phyloP scores from a whole-genome alignment of 257 asterid species.

The Perilla frutescens region DNA sequence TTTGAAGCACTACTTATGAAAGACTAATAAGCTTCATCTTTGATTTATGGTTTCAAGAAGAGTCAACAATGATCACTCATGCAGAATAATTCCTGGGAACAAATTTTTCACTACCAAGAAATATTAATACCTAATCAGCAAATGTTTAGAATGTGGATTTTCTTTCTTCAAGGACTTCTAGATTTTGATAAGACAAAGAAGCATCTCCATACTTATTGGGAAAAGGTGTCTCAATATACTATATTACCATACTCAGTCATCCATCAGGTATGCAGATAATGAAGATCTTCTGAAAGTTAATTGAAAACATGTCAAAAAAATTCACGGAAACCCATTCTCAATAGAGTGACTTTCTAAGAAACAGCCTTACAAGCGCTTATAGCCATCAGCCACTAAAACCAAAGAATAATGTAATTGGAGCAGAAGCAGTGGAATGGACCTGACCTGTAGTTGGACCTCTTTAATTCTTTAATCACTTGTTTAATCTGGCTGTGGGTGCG shows the following conservation, averaged over 20 bases:
- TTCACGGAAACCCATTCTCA: conserved; percentile 8
- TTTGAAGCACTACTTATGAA: conserved; percentile 16
- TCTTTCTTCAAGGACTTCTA: conserved; percentile 14
- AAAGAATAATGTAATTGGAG: not conserved
- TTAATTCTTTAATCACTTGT: conserved; percentile 93
- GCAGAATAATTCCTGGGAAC: conserved; percentile 12
- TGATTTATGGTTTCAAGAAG: not conserved
- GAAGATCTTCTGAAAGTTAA: not conserved
- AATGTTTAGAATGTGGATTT: conserved; percentile 3
- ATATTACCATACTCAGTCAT: conserved; percentile 5
- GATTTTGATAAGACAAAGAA: conserved; percentile 10
- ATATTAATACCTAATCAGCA: conserved; percentile 1
- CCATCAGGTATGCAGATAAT: conserved; percentile 5
- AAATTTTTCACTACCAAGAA: not conserved
- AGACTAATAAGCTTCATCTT: not conserved
- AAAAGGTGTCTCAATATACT: not conserved
- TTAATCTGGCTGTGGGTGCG: conserved; percentile 98
- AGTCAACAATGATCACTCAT: conserved; percentile 5
- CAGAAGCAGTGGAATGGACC: conserved; percentile 39
- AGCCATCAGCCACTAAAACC: not conserved
- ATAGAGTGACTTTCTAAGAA: not conserved
- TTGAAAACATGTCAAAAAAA: not conserved
- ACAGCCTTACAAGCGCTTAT: not conserved
- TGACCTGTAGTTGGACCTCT: conserved; percentile 92
- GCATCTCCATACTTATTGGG: conserved; percentile 2